Conservation (phyloP, 768 basidiomycete species). For the Suillus bovinus region DNA sequence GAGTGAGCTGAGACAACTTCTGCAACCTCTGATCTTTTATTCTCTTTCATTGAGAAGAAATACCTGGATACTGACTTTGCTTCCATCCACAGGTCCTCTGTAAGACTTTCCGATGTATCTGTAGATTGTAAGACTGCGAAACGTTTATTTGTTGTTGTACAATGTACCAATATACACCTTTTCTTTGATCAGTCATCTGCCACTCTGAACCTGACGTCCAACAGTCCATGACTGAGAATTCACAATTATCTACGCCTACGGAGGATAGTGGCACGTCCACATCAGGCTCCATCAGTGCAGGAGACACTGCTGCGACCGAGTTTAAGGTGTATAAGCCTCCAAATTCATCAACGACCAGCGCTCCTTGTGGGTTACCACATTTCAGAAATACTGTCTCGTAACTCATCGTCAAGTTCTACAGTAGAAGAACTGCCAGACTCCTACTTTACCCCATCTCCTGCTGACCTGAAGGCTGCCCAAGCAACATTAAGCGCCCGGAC, state of each 20-base stretch:
- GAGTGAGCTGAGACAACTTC: conserved; percentile 68
- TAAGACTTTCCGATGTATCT: not conserved
- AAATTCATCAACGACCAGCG: conserved; percentile 23
- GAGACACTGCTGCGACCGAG: conserved; percentile 1
- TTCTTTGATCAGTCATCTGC: conserved; percentile 18
- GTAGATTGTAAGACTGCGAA: conserved; percentile 9
- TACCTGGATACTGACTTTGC: not conserved
- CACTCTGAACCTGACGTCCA: conserved; percentile 15
- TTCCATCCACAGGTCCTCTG: not conserved
- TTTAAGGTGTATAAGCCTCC: conserved; percentile 56
- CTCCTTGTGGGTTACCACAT: conserved; percentile 34
- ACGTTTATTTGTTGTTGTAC: conserved; percentile 13
- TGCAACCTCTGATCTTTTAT: conserved; percentile 43
- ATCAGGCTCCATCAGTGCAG: not conserved
- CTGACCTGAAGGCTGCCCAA: conserved; percentile 73
- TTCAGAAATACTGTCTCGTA: conserved; percentile 1
- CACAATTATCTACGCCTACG: conserved; percentile 1
- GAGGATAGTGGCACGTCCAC: not conserved
- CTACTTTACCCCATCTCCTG: conserved; percentile 69
- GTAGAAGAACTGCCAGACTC: conserved; percentile 64
- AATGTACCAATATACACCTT: conserved; percentile 14
- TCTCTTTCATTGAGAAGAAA: not conserved
- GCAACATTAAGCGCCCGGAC: conserved; percentile 59
- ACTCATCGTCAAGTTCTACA: conserved; percentile 17
- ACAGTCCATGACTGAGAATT: conserved; percentile 28